Percentiles rank a stretch among this genome's conserved stretches.
These are phyloP conservation scores for Phytophthora sojae DNA, from an alignment of 352 stramenopile genomes.

Conservation along the genomic window DNA sequence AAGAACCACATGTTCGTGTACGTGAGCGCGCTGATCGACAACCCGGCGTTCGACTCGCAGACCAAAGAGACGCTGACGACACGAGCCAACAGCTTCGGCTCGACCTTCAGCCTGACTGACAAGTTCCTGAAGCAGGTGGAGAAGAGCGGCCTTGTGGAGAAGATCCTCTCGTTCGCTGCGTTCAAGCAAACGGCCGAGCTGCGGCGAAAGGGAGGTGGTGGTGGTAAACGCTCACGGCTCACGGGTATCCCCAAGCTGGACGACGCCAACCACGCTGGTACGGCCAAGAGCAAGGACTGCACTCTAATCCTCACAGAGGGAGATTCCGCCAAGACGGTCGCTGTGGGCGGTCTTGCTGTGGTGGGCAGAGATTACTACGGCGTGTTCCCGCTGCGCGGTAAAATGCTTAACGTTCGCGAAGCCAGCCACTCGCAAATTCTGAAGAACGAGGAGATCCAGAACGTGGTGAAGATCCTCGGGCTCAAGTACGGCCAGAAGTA, in stretches of 20 bases:
- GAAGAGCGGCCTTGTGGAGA: conserved; percentile 91
- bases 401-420: conserved; percentile 99
- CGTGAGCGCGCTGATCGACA: conserved; percentile 97
- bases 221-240: conserved; percentile 85
- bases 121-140: conserved; percentile 91
- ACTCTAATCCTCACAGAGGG: conserved; percentile 99
- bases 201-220: conserved; percentile 83
- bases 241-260: conserved; percentile 97
- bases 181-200: conserved; percentile 94
- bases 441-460: conserved; percentile 98
- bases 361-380: conserved; percentile 97
- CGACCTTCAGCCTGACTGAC: conserved; percentile 85
- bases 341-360: conserved; percentile 96
- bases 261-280: conserved; percentile 97
- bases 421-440: conserved; percentile 95
- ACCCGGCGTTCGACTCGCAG: conserved; percentile 98
- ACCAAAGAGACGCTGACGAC: conserved; percentile 98
- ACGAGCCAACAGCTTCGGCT: conserved; percentile 84
- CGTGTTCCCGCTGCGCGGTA: conserved; percentile 98
- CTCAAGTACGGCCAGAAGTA: conserved; percentile 97
- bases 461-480: conserved; percentile 97
- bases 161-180: conserved; percentile 91
- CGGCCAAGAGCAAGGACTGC: conserved; percentile 90
- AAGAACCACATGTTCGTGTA: conserved; percentile 98
- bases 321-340: conserved; percentile 98